Base-by-base conservation (phyloP, 2,329 filamentous ascomycete species). In the Chrysoporthe deuterocubensis region DNA sequence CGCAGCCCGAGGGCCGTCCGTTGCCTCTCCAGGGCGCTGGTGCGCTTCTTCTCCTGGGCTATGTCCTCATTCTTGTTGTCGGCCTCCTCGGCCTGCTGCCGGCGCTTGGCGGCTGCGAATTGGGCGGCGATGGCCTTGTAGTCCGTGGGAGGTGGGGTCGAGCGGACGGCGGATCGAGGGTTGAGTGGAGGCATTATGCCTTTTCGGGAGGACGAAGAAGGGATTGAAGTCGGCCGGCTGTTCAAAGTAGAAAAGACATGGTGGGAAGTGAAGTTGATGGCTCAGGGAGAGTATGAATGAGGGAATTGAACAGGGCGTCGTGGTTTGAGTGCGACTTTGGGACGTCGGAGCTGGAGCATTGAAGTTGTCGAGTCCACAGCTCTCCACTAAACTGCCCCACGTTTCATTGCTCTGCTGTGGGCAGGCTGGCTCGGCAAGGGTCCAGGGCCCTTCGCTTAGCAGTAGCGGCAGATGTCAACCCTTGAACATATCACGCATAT, bases 111-210 rank as follows among this genome's bases (percentile, higher is more conserved):
- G 57, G 81, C 82, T 40, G 81, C 84, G 77, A 82, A 88, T 75
- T 87, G 81, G 50, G 82, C 82, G 21, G 84, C 81, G 69, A 88
- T 85, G 67, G 81, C 76, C 72, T 85, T 78, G 78, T 86, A 86
- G 50, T 88, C 84, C 74, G 80, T 65, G 6, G 73, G 62, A 42
- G 76, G 66, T 18, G 73, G 60, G 59, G 74, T 76, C 26, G 75
- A 69, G 62, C 71, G 71, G 40, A 43, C 40, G 11, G 72, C 61
- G 43, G 52, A 32, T 60, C 63, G 58, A 13, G 67, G 57, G 70
- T 74, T 74, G 56, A 71, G 74, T 66, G 75, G 69, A 66, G 76
- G 73, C 75, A 77, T 77, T 65, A 67, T 74, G 67, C 62, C 43
- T 43, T 44, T 43, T 48, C 42, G 34, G 59, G 57, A 26, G 65